Conservation (phyloP, 2,329 filamentous ascomycete genomes). For the Colletotrichum lini region DNA sequence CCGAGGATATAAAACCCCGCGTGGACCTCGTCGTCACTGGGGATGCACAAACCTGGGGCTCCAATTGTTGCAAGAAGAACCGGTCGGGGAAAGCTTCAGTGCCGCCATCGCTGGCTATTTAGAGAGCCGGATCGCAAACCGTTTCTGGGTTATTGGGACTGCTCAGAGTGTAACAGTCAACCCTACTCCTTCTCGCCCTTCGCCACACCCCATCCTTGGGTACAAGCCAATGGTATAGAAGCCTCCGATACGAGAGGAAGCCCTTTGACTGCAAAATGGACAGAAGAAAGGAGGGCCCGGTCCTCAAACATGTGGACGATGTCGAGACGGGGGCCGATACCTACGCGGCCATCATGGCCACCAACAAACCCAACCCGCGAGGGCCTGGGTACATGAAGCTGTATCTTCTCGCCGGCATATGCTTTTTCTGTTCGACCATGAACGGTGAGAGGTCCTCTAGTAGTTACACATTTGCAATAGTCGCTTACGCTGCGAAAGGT, state of each 20-base stretch:
- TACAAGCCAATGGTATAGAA: background rate
- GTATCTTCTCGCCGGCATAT: conserved; percentile 47
- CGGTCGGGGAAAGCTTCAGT: background rate
- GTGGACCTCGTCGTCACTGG: conserved; percentile 1
- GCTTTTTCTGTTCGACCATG: conserved; percentile 58
- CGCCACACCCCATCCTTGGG: background rate
- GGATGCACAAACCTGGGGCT: background rate
- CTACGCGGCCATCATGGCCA: conserved; percentile 52
- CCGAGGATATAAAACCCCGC: conserved; percentile 25
- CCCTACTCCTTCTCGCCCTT: background rate
- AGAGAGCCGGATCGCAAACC: background rate
- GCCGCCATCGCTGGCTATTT: background rate
- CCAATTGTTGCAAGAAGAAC: too few species aligned
- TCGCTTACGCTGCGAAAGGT: conserved; percentile 45
- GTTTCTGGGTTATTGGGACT: background rate
- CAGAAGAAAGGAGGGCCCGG: background rate
- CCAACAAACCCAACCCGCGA: conserved; percentile 48
- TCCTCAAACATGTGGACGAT: conserved; percentile 31
- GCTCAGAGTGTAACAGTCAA: background rate
- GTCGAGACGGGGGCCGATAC: conserved; percentile 46
- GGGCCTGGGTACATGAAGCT: conserved; percentile 50
- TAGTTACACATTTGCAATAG: background rate
- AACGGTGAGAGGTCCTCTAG: conserved; percentile 49
- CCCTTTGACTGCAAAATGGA: background rate
- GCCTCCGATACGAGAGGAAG: background rate